Base-by-base conservation (phyloP, 2,329 filamentous ascomycete species). In the Nemania bipapillata region DNA sequence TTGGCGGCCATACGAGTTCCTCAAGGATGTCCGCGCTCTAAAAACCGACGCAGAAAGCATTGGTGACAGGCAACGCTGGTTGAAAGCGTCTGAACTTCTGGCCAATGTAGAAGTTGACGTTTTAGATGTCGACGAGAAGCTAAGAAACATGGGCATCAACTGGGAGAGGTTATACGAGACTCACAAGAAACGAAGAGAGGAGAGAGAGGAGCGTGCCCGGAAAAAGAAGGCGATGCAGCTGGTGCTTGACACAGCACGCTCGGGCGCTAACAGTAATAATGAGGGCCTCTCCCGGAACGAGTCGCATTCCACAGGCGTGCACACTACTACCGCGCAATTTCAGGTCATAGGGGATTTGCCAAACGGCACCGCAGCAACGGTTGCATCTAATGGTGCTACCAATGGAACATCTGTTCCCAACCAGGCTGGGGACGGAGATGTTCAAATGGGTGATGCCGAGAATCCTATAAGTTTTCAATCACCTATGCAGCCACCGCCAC, bases 71-170 rank as follows among this genome's bases (percentile, higher is more conserved):
- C 92, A 97, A 70, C 87, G 93, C 47, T 89, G 91, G 1, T 83
- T 97, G 61, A 96, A 94, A 79, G 94, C 93, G 0, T 97, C 96
- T 68, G 96, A 99, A 81, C 89, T 99, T 74, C 84, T 94, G 40
- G 90, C 93, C 24, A 98, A 98, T 76, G 95, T 97, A 2, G 94
- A 97, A 78, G 95, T 98, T 37, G 95, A 98, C 80, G 91, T 98
- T 70, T 89, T 89, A 50, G 89, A 87, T 54, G 90, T 97, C 65
- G 91, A 93, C 76, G 84, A 85, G 49, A 86, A 92, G 71, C 88
- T 91, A 15, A 84, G 83, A 11, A 70, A 70, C 12, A 68, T 61
- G 62, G 83, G 91, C 37, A 84, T 91, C 47, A 91, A 96, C 75
- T 97, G 94, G 83, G 93, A 97, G 72, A 90, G 88, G 54, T 86